A percentile compares a stretch with the other conserved stretches of the same genome.
These are phyloP conservation scores for Leccinum subgranulosum DNA, from an alignment of 768 basidiomycete species.

Conservation along the genomic window DNA sequence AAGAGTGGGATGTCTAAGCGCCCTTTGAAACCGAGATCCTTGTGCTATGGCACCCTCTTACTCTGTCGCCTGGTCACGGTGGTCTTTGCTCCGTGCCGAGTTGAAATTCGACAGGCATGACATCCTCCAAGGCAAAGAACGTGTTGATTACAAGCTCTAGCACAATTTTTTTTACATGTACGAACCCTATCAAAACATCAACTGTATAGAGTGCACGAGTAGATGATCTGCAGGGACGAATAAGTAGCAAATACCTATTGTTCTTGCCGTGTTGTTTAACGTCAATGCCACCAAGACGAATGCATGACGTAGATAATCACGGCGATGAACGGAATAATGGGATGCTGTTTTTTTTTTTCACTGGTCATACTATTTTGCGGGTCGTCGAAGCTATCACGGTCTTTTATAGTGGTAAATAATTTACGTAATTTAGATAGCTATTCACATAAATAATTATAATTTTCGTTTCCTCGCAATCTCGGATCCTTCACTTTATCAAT, in stretches of 20 bases:
- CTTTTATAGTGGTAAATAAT: too few relatives aligned
- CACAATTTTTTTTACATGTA: constrained; percentile 6
- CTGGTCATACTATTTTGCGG: too few relatives aligned
- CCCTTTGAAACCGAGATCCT: background rate
- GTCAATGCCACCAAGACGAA: constrained; percentile 42
- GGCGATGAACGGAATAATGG: constrained; percentile 30
- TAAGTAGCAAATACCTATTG: constrained; percentile 19
- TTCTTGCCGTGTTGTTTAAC: constrained; percentile 73
- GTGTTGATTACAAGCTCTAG: background rate
- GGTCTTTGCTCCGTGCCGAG: background rate
- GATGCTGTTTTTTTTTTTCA: background rate
- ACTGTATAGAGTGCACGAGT: constrained; percentile 48
- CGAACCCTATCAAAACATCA: constrained; percentile 30
- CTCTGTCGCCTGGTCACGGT: background rate
- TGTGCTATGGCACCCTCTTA: background rate
- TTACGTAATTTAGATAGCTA: too few relatives aligned
- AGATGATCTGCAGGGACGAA: constrained; percentile 56
- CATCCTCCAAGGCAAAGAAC: background rate
- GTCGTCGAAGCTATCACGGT: too few relatives aligned
- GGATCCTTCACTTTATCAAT: too few relatives aligned
- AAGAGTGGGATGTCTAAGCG: constrained; percentile 14
- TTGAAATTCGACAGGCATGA: background rate
- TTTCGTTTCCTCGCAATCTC: too few relatives aligned
- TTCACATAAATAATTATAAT: too few relatives aligned
- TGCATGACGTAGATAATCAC: constrained; percentile 64